Evolutionary conservation across 345 rosid genomes (phyloP).

Genomic region (thale cress (Arabidopsis thaliana)): DNA sequence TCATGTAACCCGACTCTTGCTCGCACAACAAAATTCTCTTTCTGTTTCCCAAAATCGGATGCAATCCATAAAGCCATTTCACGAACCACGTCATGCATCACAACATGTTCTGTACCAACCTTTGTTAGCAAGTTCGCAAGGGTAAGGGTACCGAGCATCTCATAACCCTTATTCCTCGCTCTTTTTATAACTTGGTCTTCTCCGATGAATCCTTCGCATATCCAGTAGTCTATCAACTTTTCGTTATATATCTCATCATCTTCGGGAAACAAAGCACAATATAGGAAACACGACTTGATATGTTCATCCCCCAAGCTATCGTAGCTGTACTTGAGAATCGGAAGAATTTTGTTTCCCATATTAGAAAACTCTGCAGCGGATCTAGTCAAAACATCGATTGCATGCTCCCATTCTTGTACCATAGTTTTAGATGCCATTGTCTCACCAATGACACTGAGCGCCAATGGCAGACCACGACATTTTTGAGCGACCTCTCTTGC

Average conservation of each 20-base stretch:
- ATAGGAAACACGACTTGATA: neutral
- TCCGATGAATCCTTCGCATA: neutral
- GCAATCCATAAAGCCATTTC: conserved; percentile 1
- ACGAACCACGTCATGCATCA: neutral
- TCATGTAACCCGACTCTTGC: neutral
- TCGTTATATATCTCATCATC: neutral
- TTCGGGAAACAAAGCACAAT: conserved; percentile 8
- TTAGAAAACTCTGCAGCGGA: conserved; percentile 18
- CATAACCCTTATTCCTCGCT: neutral
- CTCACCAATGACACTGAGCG: neutral
- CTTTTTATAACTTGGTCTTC: neutral
- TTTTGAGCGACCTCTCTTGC: conserved; percentile 13
- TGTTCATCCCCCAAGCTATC: neutral
- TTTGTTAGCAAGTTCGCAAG: neutral
- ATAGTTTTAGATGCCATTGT: conserved; percentile 43
- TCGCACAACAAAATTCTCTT: conserved; percentile 11
- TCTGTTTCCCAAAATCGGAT: neutral
- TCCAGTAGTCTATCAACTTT: neutral
- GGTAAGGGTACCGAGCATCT: neutral
- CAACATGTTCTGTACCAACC: neutral
- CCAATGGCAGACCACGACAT: neutral
- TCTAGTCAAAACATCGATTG: neutral
- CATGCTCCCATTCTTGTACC: conserved; percentile 45
- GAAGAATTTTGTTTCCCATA: conserved; percentile 39
- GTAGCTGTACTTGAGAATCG: conserved; percentile 32